phyloP scores from a whole-genome alignment of 768 basidiomycete species.

The Suillus placidus region DNA sequence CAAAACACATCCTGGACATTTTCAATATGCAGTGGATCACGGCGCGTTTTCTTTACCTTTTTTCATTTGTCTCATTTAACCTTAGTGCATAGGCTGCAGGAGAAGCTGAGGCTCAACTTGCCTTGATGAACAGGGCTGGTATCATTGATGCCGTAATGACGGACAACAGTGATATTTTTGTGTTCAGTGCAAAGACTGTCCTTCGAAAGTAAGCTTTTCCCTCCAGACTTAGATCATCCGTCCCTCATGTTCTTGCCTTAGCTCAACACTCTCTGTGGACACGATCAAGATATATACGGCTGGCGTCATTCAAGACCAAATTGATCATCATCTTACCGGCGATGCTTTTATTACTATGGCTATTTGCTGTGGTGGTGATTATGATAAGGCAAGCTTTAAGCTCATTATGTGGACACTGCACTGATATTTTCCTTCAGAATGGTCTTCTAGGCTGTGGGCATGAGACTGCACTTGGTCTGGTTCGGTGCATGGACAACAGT shows the following conservation, averaged over 20 bases:
- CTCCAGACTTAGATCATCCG: no score
- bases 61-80: background rate
- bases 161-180: constrained; percentile 12
- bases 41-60: background rate
- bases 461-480: background rate
- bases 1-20: background rate
- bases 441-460: background rate
- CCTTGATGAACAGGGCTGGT: background rate
- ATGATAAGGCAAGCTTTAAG: background rate
- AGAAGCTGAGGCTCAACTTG: constrained; percentile 6
- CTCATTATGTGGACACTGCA: no score
- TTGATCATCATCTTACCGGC: background rate
- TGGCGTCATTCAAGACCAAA: background rate
- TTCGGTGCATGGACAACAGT: background rate
- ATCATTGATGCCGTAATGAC: constrained; percentile 1
- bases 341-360: background rate
- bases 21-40: background rate
- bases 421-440: background rate
- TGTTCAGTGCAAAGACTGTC: constrained; percentile 9
- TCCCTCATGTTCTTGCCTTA: background rate
- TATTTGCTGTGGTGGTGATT: background rate
- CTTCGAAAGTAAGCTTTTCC: constrained; percentile 5
- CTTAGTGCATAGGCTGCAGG: background rate
- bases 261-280: constrained; percentile 1
- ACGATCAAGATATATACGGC: constrained; percentile 7